Percentiles rank a stretch among this genome's conserved stretches.
These are phyloP conservation scores for Bipolaris zeicola DNA, from an alignment of 2,329 filamentous ascomycete genomes.

Conservation along the genomic window DNA sequence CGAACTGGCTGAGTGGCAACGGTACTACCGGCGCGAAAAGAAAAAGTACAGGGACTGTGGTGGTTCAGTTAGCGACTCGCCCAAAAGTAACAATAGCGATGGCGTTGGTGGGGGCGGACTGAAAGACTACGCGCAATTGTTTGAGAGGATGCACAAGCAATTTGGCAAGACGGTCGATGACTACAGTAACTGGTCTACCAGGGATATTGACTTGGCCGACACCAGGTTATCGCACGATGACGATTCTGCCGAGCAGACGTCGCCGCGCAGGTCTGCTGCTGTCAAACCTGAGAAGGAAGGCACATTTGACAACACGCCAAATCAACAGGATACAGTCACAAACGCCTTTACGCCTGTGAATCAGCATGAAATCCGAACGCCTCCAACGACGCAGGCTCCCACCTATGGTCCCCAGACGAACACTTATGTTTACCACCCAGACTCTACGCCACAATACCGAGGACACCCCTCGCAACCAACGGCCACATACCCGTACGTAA, in stretches of 20 bases:
- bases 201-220: slow-evolving; percentile 18
- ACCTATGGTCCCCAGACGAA: not conserved
- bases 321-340: not conserved
- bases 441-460: not conserved
- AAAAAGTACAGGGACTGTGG: slow-evolving; percentile 21
- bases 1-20: slow-evolving; percentile 15
- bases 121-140: slow-evolving; percentile 22
- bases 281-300: slow-evolving; percentile 15
- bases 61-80: slow-evolving; percentile 23
- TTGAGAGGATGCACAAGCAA: slow-evolving; percentile 29
- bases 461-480: not conserved
- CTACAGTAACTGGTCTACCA: slow-evolving; percentile 11
- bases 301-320: not conserved
- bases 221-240: slow-evolving; percentile 23
- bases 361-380: not conserved
- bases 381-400: not conserved
- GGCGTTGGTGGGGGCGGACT: slow-evolving; percentile 22
- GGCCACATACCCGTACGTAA: not conserved
- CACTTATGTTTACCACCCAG: not conserved
- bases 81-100: slow-evolving; percentile 26
- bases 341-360: slow-evolving; percentile 22
- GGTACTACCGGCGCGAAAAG: slow-evolving; percentile 17
- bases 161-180: slow-evolving; percentile 22
- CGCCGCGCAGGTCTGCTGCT: not conserved
- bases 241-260: slow-evolving; percentile 15